Base-by-base conservation (phyloP, 805 yeast genomes). In the Zygoascus tannicola region DNA sequence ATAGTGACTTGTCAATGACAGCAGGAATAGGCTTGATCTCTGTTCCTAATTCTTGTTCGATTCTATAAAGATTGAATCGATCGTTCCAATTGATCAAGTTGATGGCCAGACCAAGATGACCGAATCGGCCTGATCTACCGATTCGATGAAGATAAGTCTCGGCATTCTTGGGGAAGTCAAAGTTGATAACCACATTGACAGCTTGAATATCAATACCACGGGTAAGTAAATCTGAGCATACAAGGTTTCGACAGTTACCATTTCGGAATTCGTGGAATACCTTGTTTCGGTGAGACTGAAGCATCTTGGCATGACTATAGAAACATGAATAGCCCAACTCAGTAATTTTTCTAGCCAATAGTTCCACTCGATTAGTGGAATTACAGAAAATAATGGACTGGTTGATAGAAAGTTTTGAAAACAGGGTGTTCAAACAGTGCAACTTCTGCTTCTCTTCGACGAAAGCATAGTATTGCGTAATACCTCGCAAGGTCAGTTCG, bases 201-300 rank as follows among this genome's bases (percentile, higher is more conserved):
- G 97, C 97, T 67, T 92, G 97, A 57, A 92, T 90, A 73, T 92
- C 98, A 58, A 92, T 92, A 76, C 98, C 97, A 74, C 97, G 84
- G 23, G 97, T 90, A 51, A 92, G 75, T 50, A 92, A 73, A 69
- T 92, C 98, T 1, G 97, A 85, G 68, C 98, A 92, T 34, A 92
- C 98, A 58, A 92, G 74, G 60, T 92, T 92, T 70, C 98, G 82
- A 60, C 92, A 96, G 64, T 85, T 87, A 40, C 98, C 98, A 63
- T 86, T 95, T 73, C 98, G 84, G 66, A 92, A 92, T 66, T 92
- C 97, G 63, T 92, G 98, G 78, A 92, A 92, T 4, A 92, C 98
- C 62, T 87, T 85, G 69, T 92, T 92, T 75, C 98, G 84, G 43
- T 94, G 95, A 50, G 81, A 81, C 69, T 92, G 97, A 33, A 94